Evolutionary conservation across 345 rosid species (phyloP).

Genomic region (Gynandropsis gynandra): DNA sequence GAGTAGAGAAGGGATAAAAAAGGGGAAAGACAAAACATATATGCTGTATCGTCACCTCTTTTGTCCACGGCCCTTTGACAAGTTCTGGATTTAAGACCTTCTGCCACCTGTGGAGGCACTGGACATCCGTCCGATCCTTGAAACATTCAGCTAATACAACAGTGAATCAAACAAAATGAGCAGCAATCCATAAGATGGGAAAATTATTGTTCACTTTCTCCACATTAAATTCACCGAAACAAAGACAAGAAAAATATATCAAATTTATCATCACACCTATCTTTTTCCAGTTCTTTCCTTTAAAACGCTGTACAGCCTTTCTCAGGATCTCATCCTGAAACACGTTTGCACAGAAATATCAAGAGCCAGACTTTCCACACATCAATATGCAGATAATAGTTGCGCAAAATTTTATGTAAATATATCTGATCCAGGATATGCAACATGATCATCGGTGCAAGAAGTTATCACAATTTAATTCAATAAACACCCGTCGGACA

Average conservation of each 20-base stretch:
- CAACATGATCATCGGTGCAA: conserved; percentile 9
- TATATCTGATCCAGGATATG: background rate
- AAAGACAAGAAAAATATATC: background rate
- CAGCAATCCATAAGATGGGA: conserved; percentile 7
- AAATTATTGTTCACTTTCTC: too few relatives aligned
- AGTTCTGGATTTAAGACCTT: conserved; percentile 98
- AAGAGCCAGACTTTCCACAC: background rate
- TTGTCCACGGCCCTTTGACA: conserved; percentile 99
- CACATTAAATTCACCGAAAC: background rate
- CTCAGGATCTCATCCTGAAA: conserved; percentile 85
- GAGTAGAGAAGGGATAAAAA: conserved; percentile 12
- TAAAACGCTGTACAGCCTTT: conserved; percentile 88
- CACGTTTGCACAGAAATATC: background rate
- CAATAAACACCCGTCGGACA: conserved; percentile 4
- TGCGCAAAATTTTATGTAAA: conserved; percentile 4
- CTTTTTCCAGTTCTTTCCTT: conserved; percentile 99
- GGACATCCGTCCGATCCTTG: conserved; percentile 99
- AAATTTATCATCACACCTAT: conserved; percentile 46
- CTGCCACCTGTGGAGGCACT: conserved; percentile 99
- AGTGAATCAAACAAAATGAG: conserved; percentile 26
- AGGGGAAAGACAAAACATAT: conserved; percentile 10
- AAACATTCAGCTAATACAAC: conserved; percentile 79
- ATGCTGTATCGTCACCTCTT: conserved; percentile 54
- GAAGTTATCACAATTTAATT: background rate
- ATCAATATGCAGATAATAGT: conserved; percentile 2